Evolutionary conservation across 495 filamentous ascomycete species (phyloP), one percentile per base, ranked within the genome.

Genomic region (Trichocladium uniseriatum): DNA sequence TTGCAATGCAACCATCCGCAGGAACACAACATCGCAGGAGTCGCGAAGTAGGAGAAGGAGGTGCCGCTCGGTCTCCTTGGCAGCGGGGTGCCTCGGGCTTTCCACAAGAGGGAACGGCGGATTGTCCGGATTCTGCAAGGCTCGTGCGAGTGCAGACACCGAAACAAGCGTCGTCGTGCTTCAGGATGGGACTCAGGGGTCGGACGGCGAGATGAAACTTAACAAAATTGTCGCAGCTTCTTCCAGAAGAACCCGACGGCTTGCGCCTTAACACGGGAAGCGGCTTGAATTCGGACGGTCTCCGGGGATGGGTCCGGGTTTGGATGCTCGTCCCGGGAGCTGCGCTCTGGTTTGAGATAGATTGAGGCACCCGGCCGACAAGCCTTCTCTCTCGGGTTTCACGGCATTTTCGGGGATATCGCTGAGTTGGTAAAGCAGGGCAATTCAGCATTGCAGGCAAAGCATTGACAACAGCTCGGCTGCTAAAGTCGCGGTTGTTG

Each of bases 151-250:
- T 37, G 52, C 51, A 52, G 42, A 48, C 6, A 55, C 43, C 58
- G 60, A 63, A 63, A 63, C 60, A 58, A 55, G 60, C 60, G 55
- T 52, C 52, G 45, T 43, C 35, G 43, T 34, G 43, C 18, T 38
- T 37, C 36, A 29, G 31, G 39, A 52, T 34, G 48, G 54, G 51
- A 10, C 15, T 38, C 29, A 45, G 51, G 56, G 52, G 45, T 19
- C 37, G 43, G 48, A 40, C 38, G 40, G 54, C 48, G 54, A 61
- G 40, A 48, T 59, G 59, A 61, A 61, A 61, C 59, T 55, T 15
- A 52, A 19, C 37, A 18, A 44, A 28, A 11, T 19, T 35, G 60
- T 57, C 52, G 49, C 57, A 62, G 54, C 50, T 54, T 52, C 54
- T 62, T 62, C 60, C 51, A 60, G 60, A 62, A 62, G 35, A 32